These are phyloP conservation scores for Castanopsis chinensis DNA, from an alignment of 306 rosid genomes.

Conservation along the genomic window DNA sequence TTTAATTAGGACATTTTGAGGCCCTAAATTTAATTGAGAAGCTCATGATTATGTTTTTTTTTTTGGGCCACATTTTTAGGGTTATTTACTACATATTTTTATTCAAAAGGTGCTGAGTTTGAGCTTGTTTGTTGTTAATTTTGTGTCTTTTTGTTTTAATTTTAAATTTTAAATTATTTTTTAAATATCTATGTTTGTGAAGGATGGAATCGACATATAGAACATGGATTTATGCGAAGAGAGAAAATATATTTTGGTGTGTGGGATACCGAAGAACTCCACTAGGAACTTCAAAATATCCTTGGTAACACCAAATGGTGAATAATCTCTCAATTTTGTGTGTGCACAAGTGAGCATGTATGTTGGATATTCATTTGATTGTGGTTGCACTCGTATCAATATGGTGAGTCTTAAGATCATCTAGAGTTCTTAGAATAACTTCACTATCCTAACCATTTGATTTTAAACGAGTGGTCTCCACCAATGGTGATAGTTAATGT, in stretches of 20 bases:
- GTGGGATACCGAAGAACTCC: constrained; percentile 66
- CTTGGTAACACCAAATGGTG: constrained; percentile 98
- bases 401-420: not conserved
- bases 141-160: not conserved
- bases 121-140: constrained; percentile 19
- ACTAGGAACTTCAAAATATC: constrained; percentile 69
- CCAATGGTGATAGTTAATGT: too few species aligned
- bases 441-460: too few species aligned
- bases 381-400: not conserved
- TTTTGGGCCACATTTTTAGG: too few species aligned
- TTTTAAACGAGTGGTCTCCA: too few species aligned
- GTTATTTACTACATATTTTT: not conserved
- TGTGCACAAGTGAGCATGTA: not conserved
- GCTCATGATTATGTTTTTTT: too few species aligned
- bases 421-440: too few species aligned
- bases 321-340: constrained; percentile 37
- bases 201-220: constrained; percentile 89
- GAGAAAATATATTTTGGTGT: constrained; percentile 42
- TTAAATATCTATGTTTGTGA: constrained; percentile 3
- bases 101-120: not conserved
- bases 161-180: too few species aligned
- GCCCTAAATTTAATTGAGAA: too few species aligned
- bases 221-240: constrained; percentile 64
- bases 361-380: not conserved
- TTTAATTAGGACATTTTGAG: too few species aligned